Evolutionary conservation across 441 rosid genomes (phyloP).

Genomic region (Erysimum cheiri): DNA sequence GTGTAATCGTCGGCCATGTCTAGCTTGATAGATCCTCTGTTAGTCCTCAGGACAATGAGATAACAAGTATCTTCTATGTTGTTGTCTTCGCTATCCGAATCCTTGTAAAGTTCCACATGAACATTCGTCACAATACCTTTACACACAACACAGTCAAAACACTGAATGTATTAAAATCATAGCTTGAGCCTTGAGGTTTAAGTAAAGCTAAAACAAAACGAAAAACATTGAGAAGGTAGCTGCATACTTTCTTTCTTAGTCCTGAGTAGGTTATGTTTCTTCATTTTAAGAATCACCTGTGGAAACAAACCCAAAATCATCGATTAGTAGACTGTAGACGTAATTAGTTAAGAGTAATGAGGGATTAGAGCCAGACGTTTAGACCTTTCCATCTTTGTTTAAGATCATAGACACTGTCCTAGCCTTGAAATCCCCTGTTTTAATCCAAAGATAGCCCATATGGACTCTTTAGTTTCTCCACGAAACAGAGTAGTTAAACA

Average conservation of each 20-base stretch:
- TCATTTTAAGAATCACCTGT: constrained; percentile 73
- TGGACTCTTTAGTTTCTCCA: constrained; percentile 16
- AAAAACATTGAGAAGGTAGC: constrained; percentile 2
- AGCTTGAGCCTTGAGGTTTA: constrained; percentile 6
- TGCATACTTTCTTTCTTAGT: constrained; percentile 70
- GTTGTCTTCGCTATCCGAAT: constrained; percentile 50
- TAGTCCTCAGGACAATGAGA: constrained; percentile 65
- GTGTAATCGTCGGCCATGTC: constrained; percentile 81
- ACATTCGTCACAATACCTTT: constrained; percentile 66
- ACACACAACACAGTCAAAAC: constrained; percentile 6
- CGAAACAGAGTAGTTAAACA: constrained; percentile 26
- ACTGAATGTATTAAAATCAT: not conserved
- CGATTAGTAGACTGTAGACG: not conserved
- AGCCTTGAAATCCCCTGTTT: constrained; percentile 69
- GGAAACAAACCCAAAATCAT: constrained; percentile 29
- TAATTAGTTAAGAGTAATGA: constrained; percentile 15
- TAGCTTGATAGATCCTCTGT: constrained; percentile 65
- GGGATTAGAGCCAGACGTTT: not conserved
- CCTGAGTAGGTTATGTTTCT: constrained; percentile 69
- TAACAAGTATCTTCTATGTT: constrained; percentile 61
- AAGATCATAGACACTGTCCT: constrained; percentile 67
- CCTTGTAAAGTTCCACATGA: constrained; percentile 78
- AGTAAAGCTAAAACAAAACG: not conserved
- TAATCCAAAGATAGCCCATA: constrained; percentile 21
- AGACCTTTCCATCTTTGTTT: constrained; percentile 69